Percentiles rank a stretch among this genome's conserved stretches.
phyloP scores from a whole-genome alignment of 371 early-diverging fungal species.

The Parasitella parasitica region DNA sequence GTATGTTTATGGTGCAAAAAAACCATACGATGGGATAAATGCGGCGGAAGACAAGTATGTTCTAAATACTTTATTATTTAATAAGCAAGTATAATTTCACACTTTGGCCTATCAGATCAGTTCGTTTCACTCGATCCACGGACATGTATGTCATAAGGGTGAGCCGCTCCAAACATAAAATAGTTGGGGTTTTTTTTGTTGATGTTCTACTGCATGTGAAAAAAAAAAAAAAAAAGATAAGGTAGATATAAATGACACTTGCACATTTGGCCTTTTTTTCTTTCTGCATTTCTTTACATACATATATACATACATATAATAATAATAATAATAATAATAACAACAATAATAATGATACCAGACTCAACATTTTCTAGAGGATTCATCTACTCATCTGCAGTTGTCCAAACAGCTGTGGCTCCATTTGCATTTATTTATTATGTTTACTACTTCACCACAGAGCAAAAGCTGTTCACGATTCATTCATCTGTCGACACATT shows the following conservation, averaged over 20 bases:
- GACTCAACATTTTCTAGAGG: constrained; percentile 33
- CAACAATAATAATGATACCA: constrained; percentile 45
- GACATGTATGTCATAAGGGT: not conserved
- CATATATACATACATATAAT: too few relatives aligned
- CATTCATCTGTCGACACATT: constrained; percentile 33
- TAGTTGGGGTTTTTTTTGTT: not conserved
- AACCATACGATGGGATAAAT: too few relatives aligned
- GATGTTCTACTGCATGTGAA: constrained; percentile 1
- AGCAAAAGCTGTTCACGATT: constrained; percentile 34
- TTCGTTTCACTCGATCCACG: not conserved
- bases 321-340: too few relatives aligned
- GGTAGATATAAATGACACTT: too few relatives aligned
- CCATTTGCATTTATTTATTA: constrained; percentile 51
- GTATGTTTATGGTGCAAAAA: not conserved
- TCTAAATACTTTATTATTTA: not conserved
- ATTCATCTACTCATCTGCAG: constrained; percentile 31
- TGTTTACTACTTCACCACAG: constrained; percentile 45
- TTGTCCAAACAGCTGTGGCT: constrained; percentile 46
- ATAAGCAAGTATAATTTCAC: not conserved
- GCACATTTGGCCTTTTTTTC: constrained; percentile 2
- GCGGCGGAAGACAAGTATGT: too few relatives aligned
- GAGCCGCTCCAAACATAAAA: not conserved
- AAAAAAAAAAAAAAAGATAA: not conserved
- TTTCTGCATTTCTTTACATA: too few relatives aligned
- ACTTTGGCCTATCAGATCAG: not conserved